Evolutionary conservation across 805 yeast genomes (phyloP), one percentile per base, ranked within the genome.

Genomic region (Monosporozyma servazzii): DNA sequence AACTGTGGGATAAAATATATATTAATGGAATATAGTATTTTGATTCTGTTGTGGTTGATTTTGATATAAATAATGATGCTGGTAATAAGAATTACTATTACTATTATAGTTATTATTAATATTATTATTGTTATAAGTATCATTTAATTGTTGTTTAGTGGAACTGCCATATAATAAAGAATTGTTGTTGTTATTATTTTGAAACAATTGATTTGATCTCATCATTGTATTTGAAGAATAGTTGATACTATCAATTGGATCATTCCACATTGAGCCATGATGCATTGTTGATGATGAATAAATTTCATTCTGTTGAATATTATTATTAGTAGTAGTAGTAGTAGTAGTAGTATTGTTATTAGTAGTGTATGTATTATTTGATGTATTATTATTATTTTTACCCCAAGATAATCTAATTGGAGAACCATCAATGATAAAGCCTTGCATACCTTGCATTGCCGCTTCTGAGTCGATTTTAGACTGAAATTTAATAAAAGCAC

Each of bases 351-450:
- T 33, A 11, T 20, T 30, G 31, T 17, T 31, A 20, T 33, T 31
- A 25, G 13, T 44, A 20, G 13, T 50, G 13, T 21, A 39, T n/a
- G 23, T 23, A 18, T 10, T 27, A 29, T 47, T 50, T 6, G 49
- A 39, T 17, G 46, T 52, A 15, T 55, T 51, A 33, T 50, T 48
- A 5, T 56, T 47, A 1, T 51, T 25, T 59, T 86, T 74, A 46
- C 91, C 91, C 93, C 93, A 86, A 48, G 87, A 79, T 48, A 86
- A 69, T 55, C 90, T 70, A 23, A 86, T 81, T 53, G 90, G 74
- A 49, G 81, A 77, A 2, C 89, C 90, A n/a, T 83, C 84, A 54
- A 86, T 79, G 23, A 80, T 72, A 62, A 80, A 85, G 1, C 95
- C 95, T 66, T 86, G 88, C 86, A 86, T 80, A 3, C 84, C 82